phyloP scores from a whole-genome alignment of 2,329 filamentous ascomycete genomes.

The Fusarium udum region DNA sequence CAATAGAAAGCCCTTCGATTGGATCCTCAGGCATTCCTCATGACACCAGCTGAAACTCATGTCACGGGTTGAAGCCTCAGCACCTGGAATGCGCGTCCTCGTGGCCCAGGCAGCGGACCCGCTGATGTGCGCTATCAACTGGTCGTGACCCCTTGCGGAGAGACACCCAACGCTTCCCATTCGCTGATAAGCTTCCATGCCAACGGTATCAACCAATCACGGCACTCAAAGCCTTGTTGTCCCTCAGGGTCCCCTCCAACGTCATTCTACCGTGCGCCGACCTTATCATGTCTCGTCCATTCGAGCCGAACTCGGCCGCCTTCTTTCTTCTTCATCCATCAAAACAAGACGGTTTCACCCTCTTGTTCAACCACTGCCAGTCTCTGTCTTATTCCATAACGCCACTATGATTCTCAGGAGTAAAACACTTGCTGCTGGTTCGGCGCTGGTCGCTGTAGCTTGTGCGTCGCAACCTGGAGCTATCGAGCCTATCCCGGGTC shows the following conservation, averaged over 20 bases:
- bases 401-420: slow-evolving; percentile 41
- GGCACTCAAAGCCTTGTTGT: background rate
- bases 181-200: slow-evolving; percentile 7
- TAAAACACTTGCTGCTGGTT: slow-evolving; percentile 37
- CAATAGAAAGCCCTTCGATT: no score
- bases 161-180: background rate
- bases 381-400: background rate
- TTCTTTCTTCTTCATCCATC: slow-evolving; percentile 18
- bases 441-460: slow-evolving; percentile 50
- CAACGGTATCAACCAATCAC: slow-evolving; percentile 4
- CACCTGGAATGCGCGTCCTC: slow-evolving; percentile 15
- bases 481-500: slow-evolving; percentile 78
- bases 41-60: slow-evolving; percentile 5
- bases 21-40: background rate
- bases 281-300: slow-evolving; percentile 31
- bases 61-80: slow-evolving; percentile 6
- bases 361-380: background rate
- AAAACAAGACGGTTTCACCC: slow-evolving; percentile 6
- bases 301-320: slow-evolving; percentile 20
- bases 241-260: slow-evolving; percentile 34
- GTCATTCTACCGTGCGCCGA: slow-evolving; percentile 24
- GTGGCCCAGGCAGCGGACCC: slow-evolving; percentile 30
- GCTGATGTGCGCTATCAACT: slow-evolving; percentile 24
- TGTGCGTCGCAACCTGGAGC: slow-evolving; percentile 79
- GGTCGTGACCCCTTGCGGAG: slow-evolving; percentile 32